These are phyloP conservation scores for Malassezia psittaci DNA, from an alignment of 1,284 basidiomycete species.

Conservation along the genomic window DNA sequence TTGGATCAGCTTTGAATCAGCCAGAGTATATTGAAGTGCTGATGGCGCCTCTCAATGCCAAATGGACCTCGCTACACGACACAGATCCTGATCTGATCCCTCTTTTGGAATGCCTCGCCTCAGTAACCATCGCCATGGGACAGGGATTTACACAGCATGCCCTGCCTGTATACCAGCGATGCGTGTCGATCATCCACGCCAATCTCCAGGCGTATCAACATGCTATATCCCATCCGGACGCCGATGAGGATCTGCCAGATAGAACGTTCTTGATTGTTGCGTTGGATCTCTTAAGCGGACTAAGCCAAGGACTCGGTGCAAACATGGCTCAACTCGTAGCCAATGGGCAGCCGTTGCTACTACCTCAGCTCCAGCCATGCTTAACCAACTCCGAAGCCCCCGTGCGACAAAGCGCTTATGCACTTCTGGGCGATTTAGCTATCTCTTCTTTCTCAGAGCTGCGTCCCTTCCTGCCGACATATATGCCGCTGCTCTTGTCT, in stretches of 20 bases:
- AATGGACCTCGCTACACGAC: constrained; percentile 80
- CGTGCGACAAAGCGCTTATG: constrained; percentile 91
- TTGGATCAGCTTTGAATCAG: constrained; percentile 75
- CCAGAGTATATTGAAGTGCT: constrained; percentile 81
- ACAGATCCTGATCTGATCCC: constrained; percentile 89
- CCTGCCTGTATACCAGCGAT: constrained; percentile 83
- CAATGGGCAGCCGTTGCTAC: constrained; percentile 29
- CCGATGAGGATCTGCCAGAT: constrained; percentile 37
- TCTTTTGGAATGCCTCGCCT: constrained; percentile 79
- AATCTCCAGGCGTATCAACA: constrained; percentile 59
- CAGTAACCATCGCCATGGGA: constrained; percentile 91
- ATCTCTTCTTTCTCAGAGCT: constrained; percentile 85
- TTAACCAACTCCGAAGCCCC: constrained; percentile 74
- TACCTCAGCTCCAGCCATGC: constrained; percentile 40
- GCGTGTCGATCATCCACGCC: constrained; percentile 71
- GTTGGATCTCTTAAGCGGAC: constrained; percentile 83
- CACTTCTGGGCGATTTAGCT: constrained; percentile 90
- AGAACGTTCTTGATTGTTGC: constrained; percentile 69
- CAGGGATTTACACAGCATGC: constrained; percentile 81
- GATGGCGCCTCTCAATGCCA: constrained; percentile 84
- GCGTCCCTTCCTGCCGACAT: constrained; percentile 62
- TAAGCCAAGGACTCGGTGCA: constrained; percentile 84
- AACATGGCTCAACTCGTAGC: constrained; percentile 39
- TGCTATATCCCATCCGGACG: constrained; percentile 81
- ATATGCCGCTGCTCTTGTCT: constrained; percentile 79